These are phyloP conservation scores for Euphorbia tirucalli DNA, from an alignment of 345 rosid species.

Conservation along the genomic window DNA sequence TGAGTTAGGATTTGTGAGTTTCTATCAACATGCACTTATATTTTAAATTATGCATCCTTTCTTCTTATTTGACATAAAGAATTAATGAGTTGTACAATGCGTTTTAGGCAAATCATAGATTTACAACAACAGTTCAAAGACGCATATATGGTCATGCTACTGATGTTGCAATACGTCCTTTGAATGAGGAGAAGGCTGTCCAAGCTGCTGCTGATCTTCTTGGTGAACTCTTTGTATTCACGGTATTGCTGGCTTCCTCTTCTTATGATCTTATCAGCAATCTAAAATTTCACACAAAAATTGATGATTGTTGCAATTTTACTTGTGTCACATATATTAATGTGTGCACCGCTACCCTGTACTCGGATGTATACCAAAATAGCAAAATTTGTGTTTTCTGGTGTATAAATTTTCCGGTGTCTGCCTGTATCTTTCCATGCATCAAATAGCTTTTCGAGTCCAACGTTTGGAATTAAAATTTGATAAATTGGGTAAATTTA, in stretches of 20 bases:
- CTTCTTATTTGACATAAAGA: not conserved
- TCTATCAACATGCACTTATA: too few species aligned
- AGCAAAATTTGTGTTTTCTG: not conserved
- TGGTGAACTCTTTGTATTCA: conserved; percentile 76
- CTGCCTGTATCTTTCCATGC: too few species aligned
- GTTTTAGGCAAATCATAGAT: conserved; percentile 67
- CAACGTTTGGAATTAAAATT: not conserved
- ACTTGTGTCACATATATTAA: not conserved
- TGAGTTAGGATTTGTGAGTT: too few species aligned
- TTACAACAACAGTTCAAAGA: conserved; percentile 65
- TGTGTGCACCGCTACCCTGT: not conserved
- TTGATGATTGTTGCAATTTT: not conserved
- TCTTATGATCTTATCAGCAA: not conserved
- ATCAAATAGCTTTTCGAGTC: not conserved
- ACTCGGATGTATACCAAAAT: not conserved
- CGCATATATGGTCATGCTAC: conserved; percentile 60
- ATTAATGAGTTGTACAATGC: not conserved
- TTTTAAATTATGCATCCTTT: too few species aligned
- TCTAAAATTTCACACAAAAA: not conserved
- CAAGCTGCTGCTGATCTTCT: conserved; percentile 85
- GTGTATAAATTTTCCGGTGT: too few species aligned
- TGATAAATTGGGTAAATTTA: too few species aligned
- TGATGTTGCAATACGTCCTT: conserved; percentile 68
- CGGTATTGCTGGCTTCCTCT: conserved; percentile 39
- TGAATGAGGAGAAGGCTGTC: conserved; percentile 81